These are phyloP conservation scores for Aspergillus thermomutatus DNA, from an alignment of 2,329 filamentous ascomycete species.

Conservation along the genomic window DNA sequence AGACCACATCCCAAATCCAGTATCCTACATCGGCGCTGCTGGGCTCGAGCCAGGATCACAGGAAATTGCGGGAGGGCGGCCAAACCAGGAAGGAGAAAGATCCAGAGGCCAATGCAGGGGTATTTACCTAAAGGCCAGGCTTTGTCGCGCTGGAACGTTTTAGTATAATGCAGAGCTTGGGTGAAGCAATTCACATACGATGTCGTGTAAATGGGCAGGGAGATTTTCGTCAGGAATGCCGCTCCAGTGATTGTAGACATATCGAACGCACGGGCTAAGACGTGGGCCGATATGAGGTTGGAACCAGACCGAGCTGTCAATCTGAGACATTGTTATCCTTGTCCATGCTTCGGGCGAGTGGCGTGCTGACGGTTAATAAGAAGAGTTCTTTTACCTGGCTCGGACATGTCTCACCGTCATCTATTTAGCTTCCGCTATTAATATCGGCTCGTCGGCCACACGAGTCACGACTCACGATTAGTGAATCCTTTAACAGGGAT, in stretches of 20 bases:
- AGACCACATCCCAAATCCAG: not conserved
- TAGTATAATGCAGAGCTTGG: not conserved
- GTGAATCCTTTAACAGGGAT: too few species aligned
- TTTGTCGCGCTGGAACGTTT: not conserved
- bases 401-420: too few species aligned
- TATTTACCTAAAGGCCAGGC: slow-evolving; percentile 3
- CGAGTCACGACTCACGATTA: too few species aligned
- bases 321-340: not conserved
- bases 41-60: not conserved
- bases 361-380: not conserved
- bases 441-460: too few species aligned
- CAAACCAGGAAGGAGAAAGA: not conserved
- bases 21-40: not conserved
- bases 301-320: slow-evolving; percentile 2
- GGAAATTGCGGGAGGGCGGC: not conserved
- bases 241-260: slow-evolving; percentile 1
- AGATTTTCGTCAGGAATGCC: not conserved
- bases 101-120: slow-evolving; percentile 4
- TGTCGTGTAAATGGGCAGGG: not conserved
- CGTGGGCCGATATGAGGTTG: not conserved
- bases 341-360: too few species aligned
- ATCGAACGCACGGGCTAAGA: not conserved
- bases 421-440: too few species aligned
- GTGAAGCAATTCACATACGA: not conserved
- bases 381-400: too few species aligned